Evolutionary conservation across 148 eudicot genomes (phyloP).

Genomic region (Limonium bicolor): DNA sequence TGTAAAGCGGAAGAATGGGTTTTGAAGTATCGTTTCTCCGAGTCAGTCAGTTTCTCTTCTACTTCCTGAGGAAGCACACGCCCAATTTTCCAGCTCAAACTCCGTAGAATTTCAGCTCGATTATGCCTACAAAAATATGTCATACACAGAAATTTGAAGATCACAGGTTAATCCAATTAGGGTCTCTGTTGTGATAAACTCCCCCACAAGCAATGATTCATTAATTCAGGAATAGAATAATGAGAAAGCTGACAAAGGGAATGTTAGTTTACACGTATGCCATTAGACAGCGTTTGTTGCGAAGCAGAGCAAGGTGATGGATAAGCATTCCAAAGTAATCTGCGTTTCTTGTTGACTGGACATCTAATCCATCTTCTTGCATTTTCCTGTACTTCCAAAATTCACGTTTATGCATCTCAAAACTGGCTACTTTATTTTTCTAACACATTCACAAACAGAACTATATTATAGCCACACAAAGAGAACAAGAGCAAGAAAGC

Average conservation of each 20-base stretch:
- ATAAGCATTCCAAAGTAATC: slow-evolving; percentile 85
- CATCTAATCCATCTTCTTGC: slow-evolving; percentile 59
- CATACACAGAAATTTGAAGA: neutral
- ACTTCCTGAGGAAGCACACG: slow-evolving; percentile 67
- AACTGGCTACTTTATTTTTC: no score
- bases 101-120: slow-evolving; percentile 62
- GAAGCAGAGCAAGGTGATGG: slow-evolving; percentile 74
- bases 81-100: slow-evolving; percentile 61
- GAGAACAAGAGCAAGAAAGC: neutral
- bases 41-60: slow-evolving; percentile 59
- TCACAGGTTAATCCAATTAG: no score
- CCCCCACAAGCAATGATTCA: neutral
- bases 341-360: slow-evolving; percentile 48
- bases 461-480: neutral
- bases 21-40: slow-evolving; percentile 69
- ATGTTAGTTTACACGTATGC: slow-evolving; percentile 50
- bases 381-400: slow-evolving; percentile 38
- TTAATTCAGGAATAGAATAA: neutral
- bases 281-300: slow-evolving; percentile 93
- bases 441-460: neutral
- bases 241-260: neutral
- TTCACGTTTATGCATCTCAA: no score
- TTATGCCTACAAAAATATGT: slow-evolving; percentile 31
- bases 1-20: slow-evolving; percentile 47
- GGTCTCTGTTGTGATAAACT: no score